Base-by-base conservation (phyloP, 1,139 yeast genomes). In the Williopsis jadinii region DNA sequence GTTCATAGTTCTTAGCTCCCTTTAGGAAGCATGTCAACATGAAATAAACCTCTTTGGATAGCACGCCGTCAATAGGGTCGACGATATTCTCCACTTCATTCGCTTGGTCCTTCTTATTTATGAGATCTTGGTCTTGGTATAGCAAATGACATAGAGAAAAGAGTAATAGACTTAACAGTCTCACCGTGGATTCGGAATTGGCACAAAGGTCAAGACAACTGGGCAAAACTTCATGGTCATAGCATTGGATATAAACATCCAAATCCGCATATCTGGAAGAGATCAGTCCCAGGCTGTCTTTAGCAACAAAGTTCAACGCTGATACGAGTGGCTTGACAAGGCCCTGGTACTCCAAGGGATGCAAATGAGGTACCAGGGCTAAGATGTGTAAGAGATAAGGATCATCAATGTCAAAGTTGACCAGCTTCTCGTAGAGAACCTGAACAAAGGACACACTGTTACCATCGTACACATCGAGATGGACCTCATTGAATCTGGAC, bases 51-150 rank as follows among this genome's bases (percentile, higher is more conserved):
- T 59, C 56, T 29, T 46, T 44, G 1, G 76, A 71, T 59, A 76
- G 63, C 48, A 77, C 64, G 41, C 67, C 64, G 36, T 69, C 67
- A n/a, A 68, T 72, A 6, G 24, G 24, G 46, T 66, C 65, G 49
- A 45, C 34, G 9, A 8, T 28, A 15, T 33, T 28, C 13, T 11
- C 12, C 11, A 19, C 9, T 30, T 47, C 46, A 11, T 42, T 35
- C 9, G 42, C 43, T 37, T 40, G 39, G n/a, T 50, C 24, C 24
- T 19, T 19, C 24, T 19, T 19, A 19, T 19, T 19, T 19, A 19
- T 19, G 6, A 19, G 24, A 19, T 19, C 24, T 6, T 19, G 24
- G 24, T 19, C 24, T 19, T 19, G 24, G 24, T 19, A 46, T 8
- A 62, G 37, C n/a, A 63, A 31, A 34, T 60, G 59, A 0, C 64